A percentile compares a stretch with the other conserved stretches of the same genome.
phyloP scores from a whole-genome alignment of 306 rosid genomes.

The Inga laurina region DNA sequence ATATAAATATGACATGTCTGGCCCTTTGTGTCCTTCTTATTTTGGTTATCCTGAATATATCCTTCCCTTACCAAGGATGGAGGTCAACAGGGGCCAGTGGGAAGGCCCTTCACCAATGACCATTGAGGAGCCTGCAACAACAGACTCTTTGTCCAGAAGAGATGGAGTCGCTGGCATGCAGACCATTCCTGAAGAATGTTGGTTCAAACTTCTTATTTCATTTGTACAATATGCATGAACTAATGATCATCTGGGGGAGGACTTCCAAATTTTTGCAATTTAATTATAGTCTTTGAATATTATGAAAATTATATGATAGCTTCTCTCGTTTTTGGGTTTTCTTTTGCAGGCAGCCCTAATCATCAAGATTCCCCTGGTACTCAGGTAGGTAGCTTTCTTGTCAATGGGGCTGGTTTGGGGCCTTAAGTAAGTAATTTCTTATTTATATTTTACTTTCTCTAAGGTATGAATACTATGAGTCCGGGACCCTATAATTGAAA shows the following conservation, averaged over 20 bases:
- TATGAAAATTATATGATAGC: background rate
- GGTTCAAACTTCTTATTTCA: constrained; percentile 39
- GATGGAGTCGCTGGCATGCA: constrained; percentile 59
- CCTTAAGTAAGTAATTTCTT: constrained; percentile 21
- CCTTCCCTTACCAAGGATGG: constrained; percentile 73
- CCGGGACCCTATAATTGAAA: constrained; percentile 34
- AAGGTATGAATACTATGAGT: constrained; percentile 6
- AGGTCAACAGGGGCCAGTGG: constrained; percentile 69
- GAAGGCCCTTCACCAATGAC: constrained; percentile 57
- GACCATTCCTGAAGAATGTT: constrained; percentile 80
- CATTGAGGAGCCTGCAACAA: constrained; percentile 55
- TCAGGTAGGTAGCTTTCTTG: constrained; percentile 60
- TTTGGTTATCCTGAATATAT: constrained; percentile 65
- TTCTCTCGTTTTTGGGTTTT: background rate
- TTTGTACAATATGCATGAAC: background rate
- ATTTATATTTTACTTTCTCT: constrained; percentile 27
- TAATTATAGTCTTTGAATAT: background rate
- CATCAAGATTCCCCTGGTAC: constrained; percentile 58
- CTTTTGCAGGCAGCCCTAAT: constrained; percentile 49
- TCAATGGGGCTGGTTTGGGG: constrained; percentile 16
- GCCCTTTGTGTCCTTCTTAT: constrained; percentile 65
- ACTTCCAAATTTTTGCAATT: background rate
- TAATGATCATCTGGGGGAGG: constrained; percentile 19
- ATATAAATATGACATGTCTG: constrained; percentile 72
- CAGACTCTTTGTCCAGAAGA: constrained; percentile 59